Percentiles rank a stretch among this genome's conserved stretches.
Evolutionary conservation across 2,329 filamentous ascomycete genomes (phyloP).

Genomic region (Fusarium vanettenii): DNA sequence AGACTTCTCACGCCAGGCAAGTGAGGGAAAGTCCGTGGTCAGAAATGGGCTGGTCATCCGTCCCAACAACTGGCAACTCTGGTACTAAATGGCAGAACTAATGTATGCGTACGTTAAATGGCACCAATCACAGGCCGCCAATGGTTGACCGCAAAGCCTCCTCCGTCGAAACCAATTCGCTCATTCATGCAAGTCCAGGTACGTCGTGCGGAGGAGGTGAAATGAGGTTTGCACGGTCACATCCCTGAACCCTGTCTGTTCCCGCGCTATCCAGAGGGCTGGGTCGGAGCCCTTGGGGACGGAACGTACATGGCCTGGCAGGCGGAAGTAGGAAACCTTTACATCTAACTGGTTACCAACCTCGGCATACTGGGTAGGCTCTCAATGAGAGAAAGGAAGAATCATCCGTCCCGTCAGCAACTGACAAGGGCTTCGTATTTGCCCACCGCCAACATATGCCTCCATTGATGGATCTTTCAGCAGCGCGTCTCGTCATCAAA

Average conservation of each 20-base stretch:
- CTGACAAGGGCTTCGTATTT: not conserved
- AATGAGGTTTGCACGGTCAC: slow-evolving; percentile 35
- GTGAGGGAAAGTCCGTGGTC: not conserved
- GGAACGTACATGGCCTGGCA: slow-evolving; percentile 16
- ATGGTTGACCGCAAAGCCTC: not conserved
- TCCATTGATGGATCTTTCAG: not conserved
- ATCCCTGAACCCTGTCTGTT: slow-evolving; percentile 39
- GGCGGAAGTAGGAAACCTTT: not conserved
- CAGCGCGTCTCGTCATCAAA: not conserved
- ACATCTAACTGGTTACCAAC: not conserved
- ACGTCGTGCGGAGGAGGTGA: slow-evolving; percentile 18
- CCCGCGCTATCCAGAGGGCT: slow-evolving; percentile 41
- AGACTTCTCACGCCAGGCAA: not conserved
- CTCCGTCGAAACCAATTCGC: slow-evolving; percentile 7
- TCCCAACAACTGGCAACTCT: slow-evolving; percentile 11
- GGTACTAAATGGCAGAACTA: not conserved
- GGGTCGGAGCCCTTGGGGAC: slow-evolving; percentile 33
- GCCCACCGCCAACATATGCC: not conserved
- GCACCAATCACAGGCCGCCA: slow-evolving; percentile 21
- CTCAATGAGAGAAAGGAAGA: not conserved
- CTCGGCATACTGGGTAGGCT: not conserved
- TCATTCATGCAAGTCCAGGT: slow-evolving; percentile 24
- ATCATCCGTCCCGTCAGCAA: not conserved
- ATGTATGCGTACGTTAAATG: slow-evolving; percentile 2
- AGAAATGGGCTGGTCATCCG: not conserved